Base-by-base conservation (phyloP, 2,329 filamentous ascomycete species). In the Pyricularia pennisetigena region DNA sequence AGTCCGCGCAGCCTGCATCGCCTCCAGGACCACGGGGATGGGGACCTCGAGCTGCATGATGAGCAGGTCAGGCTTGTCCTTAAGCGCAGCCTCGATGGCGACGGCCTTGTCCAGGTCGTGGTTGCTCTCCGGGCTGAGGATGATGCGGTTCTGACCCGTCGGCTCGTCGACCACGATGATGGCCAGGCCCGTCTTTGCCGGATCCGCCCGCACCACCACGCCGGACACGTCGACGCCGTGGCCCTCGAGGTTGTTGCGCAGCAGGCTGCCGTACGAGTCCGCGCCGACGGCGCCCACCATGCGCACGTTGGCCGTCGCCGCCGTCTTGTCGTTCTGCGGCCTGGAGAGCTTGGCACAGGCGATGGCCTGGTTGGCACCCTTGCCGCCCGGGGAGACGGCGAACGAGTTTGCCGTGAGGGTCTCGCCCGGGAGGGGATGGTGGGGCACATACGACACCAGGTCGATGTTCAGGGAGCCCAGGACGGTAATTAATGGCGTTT, bases 381-480 rank as follows among this genome's bases (percentile, higher is more conserved):
- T 99, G 69, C 95, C 94, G 74, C 94, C 95, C 32, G 91, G 89
- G 62, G 91, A 93, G 49, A 90, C 92, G 75, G 85, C 85, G 80
- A 97, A 97, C 24, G 87, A 88, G 71, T 82, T 88, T 65, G 92
- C 86, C 2, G 91, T 94, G 67, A 98, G 84, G 2, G 94, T 98
- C 80, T 99, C 94, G 72, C 94, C 95, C 0, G 90, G 89, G 1
- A 85, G 81, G 1, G 95, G 94, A 71, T 97, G 88, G 71, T 94
- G 92, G 5, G 92, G 83, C 41, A 95, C 95, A 74, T 92, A 89
- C 59, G 93, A 94, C 71, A 97, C 92, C 71, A 98, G 89, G 81
- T 99, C 94, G 76, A 92, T 92, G 80, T 98, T 98, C 70, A 99
- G 88, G 41, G 94, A 98, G 73, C 94, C 94, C 72, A 98, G 88